These are phyloP conservation scores for Chaetomium fimeti DNA, from an alignment of 495 filamentous ascomycete genomes.

Conservation along the genomic window DNA sequence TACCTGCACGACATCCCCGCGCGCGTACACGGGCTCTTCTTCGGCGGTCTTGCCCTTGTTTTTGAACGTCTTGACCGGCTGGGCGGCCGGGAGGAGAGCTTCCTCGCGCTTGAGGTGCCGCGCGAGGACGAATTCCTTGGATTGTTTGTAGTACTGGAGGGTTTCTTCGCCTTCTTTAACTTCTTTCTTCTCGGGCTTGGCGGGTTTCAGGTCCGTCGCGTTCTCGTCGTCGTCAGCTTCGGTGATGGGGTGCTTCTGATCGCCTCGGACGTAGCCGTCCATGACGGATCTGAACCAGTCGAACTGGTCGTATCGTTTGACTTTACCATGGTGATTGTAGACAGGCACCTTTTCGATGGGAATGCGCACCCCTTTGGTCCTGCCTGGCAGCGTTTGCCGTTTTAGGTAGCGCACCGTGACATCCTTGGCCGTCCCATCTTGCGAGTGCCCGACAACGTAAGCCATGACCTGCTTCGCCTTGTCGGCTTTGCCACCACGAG, in stretches of 20 bases:
- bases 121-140: conserved; percentile 78
- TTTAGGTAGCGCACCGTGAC: conserved; percentile 91
- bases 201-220: conserved; percentile 66
- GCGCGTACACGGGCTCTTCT: conserved; percentile 76
- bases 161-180: conserved; percentile 73
- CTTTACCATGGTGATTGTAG: conserved; percentile 67
- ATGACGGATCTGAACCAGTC: conserved; percentile 88
- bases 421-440: conserved; percentile 89
- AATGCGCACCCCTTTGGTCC: conserved; percentile 83
- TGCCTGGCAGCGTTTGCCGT: conserved; percentile 77
- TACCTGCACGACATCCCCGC: conserved; percentile 77
- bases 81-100: conserved; percentile 67
- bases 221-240: conserved; percentile 77
- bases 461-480: conserved; percentile 85
- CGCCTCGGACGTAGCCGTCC: conserved; percentile 64
- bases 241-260: conserved; percentile 53
- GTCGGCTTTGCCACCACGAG: conserved; percentile 75
- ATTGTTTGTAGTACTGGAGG: conserved; percentile 81
- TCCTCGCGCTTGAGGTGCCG: conserved; percentile 92
- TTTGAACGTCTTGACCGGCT: conserved; percentile 71
- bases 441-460: conserved; percentile 83
- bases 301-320: conserved; percentile 65
- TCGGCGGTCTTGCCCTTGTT: conserved; percentile 64
- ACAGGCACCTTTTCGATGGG: conserved; percentile 74
- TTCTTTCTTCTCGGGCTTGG: conserved; percentile 68